Conservation (phyloP, 768 basidiomycete genomes). For the Tremella mesenterica region DNA sequence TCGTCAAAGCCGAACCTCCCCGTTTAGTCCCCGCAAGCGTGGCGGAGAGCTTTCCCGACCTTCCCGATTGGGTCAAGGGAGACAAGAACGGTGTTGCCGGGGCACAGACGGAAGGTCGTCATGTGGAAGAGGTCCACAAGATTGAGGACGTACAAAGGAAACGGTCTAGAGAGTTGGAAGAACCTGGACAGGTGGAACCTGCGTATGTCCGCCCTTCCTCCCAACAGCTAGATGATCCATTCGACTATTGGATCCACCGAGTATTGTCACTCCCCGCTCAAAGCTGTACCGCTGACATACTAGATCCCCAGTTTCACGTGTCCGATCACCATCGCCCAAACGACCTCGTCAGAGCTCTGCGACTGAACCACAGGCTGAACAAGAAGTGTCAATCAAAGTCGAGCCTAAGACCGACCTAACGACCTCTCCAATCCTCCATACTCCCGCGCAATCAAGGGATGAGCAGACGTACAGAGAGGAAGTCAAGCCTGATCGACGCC, state of each 20-base stretch:
- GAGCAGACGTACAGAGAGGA: conserved; percentile 18
- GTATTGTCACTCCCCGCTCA: neutral
- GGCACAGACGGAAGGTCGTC: neutral
- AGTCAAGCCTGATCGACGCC: conserved; percentile 4
- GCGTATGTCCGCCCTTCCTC: neutral
- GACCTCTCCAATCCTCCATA: too few relatives aligned
- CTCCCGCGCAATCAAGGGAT: too few relatives aligned
- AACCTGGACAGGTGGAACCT: neutral
- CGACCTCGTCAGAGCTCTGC: conserved; percentile 7
- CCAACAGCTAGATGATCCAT: too few relatives aligned
- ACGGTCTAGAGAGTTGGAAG: neutral
- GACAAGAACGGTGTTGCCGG: conserved; percentile 10
- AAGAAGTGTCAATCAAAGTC: neutral
- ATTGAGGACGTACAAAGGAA: conserved; percentile 5
- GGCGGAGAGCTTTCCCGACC: conserved; percentile 24
- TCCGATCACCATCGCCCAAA: conserved; percentile 16
- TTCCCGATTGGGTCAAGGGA: conserved; percentile 29
- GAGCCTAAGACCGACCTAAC: conserved; percentile 4
- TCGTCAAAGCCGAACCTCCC: conserved; percentile 28
- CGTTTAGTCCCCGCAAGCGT: conserved; percentile 31
- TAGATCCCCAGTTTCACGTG: neutral
- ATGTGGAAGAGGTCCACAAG: neutral
- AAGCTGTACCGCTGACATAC: neutral
- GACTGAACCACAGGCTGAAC: neutral
- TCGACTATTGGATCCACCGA: too few relatives aligned